Evolutionary conservation across 129 eudicot genomes (phyloP).

Genomic region (Daucus carota): DH1_v3.0 NC_030387.2:33365501-33366000

Average conservation of each 20-base stretch:
- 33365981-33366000: not conserved
- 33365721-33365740: too few relatives aligned
- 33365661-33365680: not conserved
- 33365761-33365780: not conserved
- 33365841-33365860: not conserved
- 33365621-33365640: not conserved
- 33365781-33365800: not conserved
- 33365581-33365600: conserved; percentile 11
- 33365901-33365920: not conserved
- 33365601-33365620: not conserved
- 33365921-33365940: too few relatives aligned
- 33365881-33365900: not conserved
- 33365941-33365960: too few relatives aligned
- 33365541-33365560: conserved; percentile 29
- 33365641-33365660: not conserved
- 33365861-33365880: not conserved
- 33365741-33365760: not conserved
- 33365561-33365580: conserved; percentile 43
- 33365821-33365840: too few relatives aligned
- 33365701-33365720: too few relatives aligned
- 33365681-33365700: not conserved
- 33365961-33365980: too few relatives aligned
- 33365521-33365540: conserved; percentile 33
- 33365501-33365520: conserved; percentile 26
- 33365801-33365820: not conserved